phyloP scores from a whole-genome alignment of 495 filamentous ascomycete species.

The Aspergillus homomorphus region DNA sequence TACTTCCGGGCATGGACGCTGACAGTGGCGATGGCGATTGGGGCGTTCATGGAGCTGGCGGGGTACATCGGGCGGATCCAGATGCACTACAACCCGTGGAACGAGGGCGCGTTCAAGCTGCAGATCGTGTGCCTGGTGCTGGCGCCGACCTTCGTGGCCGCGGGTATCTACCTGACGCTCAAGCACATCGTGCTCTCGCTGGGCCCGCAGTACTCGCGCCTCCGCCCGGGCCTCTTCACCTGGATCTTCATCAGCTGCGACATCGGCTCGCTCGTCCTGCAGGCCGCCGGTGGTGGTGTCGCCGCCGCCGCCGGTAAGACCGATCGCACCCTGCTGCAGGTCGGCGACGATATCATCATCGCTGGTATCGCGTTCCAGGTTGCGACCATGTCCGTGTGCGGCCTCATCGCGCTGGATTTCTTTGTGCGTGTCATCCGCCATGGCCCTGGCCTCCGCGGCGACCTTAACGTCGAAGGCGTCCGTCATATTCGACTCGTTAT shows the following conservation, averaged over 20 bases:
- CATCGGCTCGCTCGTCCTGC: conserved; percentile 15
- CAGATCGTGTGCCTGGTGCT: conserved; percentile 68
- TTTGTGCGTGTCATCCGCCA: conserved; percentile 40
- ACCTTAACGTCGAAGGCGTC: conserved; percentile 19
- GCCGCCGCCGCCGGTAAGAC: conserved; percentile 27
- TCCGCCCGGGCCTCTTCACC: conserved; percentile 17
- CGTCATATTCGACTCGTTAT: conserved; percentile 51
- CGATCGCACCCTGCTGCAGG: conserved; percentile 11
- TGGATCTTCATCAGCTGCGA: conserved; percentile 22
- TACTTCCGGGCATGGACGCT: conserved; percentile 63
- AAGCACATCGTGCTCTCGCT: conserved; percentile 19
- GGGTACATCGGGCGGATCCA: conserved; percentile 62
- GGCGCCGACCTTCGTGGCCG: conserved; percentile 60
- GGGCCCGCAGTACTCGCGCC: conserved; percentile 18
- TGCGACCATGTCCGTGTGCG: conserved; percentile 58
- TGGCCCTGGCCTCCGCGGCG: conserved; percentile 28
- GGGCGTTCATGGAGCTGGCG: conserved; percentile 44
- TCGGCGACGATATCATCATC: conserved; percentile 61
- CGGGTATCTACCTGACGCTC: conserved; percentile 20
- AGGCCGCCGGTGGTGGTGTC: conserved; percentile 18
- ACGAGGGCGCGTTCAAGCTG: conserved; percentile 56
- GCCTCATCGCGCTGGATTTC: conserved; percentile 48
- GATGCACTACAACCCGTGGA: conserved; percentile 61
- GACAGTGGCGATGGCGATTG: conserved; percentile 48
- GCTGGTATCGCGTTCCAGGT: conserved; percentile 71